phyloP scores from a whole-genome alignment of 176 grass and related monocot genomes.

The Chrysopogon serrulatus region DNA sequence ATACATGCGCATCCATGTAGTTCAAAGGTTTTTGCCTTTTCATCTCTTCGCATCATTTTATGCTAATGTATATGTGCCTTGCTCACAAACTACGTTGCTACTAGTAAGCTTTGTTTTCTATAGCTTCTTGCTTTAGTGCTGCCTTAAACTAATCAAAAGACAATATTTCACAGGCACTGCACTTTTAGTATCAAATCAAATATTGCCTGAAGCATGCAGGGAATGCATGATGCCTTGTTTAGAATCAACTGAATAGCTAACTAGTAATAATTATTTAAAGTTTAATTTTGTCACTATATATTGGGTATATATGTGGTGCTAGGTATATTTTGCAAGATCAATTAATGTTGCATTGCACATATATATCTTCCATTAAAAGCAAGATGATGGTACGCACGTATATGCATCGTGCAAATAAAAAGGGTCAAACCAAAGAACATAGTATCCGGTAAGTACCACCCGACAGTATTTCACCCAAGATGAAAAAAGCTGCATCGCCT shows the following conservation, averaged over 20 bases:
- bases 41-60: slow-evolving; percentile 35
- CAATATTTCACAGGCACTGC: background rate
- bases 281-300: background rate
- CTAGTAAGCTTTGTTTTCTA: background rate
- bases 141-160: background rate
- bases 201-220: background rate
- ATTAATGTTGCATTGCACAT: background rate
- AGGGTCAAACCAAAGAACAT: background rate
- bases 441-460: background rate
- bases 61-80: slow-evolving; percentile 15
- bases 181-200: slow-evolving; percentile 16
- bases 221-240: background rate
- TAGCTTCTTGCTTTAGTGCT: background rate
- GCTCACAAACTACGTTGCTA: background rate
- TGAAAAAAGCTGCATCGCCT: slow-evolving; percentile 30
- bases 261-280: background rate
- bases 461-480: slow-evolving; percentile 52
- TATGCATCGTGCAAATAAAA: background rate
- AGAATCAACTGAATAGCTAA: background rate
- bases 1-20: background rate
- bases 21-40: slow-evolving; percentile 1
- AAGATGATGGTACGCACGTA: background rate
- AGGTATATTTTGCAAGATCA: background rate
- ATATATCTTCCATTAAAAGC: background rate
- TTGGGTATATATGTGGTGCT: background rate